A percentile compares a stretch with the other conserved stretches of the same genome.
Evolutionary conservation across 2,329 filamentous ascomycete genomes (phyloP).

Genomic region (Trichophyton schoenleinii): DNA sequence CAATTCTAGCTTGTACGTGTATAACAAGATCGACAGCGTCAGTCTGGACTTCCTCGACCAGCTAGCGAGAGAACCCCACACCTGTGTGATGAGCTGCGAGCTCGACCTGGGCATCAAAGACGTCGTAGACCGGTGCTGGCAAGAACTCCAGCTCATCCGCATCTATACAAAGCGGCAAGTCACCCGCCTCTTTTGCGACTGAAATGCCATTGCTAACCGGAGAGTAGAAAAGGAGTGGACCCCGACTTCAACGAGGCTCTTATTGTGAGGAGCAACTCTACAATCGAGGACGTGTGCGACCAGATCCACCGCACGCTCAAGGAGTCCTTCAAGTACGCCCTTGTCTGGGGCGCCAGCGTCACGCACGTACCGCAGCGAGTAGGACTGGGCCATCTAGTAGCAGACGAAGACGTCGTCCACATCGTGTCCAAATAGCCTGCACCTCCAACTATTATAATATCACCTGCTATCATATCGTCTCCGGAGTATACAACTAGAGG

Average conservation of each 20-base stretch:
- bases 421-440: slow-evolving; percentile 41
- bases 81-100: slow-evolving; percentile 95
- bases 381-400: slow-evolving; percentile 67
- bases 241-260: slow-evolving; percentile 83
- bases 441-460: neutral
- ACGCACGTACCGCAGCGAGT: slow-evolving; percentile 90
- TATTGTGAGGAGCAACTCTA: slow-evolving; percentile 78
- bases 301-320: slow-evolving; percentile 86
- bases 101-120: slow-evolving; percentile 85
- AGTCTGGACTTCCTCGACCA: slow-evolving; percentile 87
- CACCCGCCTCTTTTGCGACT: too few relatives aligned
- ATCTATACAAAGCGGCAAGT: slow-evolving; percentile 74
- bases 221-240: slow-evolving; percentile 63
- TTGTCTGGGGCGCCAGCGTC: slow-evolving; percentile 95
- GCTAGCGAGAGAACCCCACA: slow-evolving; percentile 82
- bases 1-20: slow-evolving; percentile 64
- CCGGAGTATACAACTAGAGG: too few relatives aligned
- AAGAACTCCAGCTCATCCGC: slow-evolving; percentile 76
- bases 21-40: slow-evolving; percentile 98
- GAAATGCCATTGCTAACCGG: neutral
- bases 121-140: slow-evolving; percentile 89
- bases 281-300: slow-evolving; percentile 95
- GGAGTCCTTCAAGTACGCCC: slow-evolving; percentile 96
- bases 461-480: neutral
- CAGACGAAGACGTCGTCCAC: slow-evolving; percentile 56